Percentiles rank a stretch among this genome's conserved stretches.
phyloP scores from a whole-genome alignment of 495 filamentous ascomycete genomes.

The Aspergillus homomorphus region DNA sequence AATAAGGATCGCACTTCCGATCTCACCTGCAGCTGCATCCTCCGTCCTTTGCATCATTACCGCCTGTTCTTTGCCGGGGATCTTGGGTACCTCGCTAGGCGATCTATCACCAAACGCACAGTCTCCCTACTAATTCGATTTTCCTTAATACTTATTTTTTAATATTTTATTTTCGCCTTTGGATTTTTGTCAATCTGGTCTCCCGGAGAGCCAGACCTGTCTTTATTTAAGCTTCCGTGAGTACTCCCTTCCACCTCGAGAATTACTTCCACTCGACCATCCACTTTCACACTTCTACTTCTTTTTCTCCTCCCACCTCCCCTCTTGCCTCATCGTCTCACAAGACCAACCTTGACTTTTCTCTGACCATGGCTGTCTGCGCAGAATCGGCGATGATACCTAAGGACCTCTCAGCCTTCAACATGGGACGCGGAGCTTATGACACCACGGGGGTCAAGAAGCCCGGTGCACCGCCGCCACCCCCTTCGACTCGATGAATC shows the following conservation, averaged over 20 bases:
- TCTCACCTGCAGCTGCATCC: constrained; percentile 40
- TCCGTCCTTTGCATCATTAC: constrained; percentile 24
- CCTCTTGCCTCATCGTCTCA: background rate
- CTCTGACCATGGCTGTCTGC: constrained; percentile 33
- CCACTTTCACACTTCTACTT: background rate
- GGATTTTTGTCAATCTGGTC: constrained; percentile 9
- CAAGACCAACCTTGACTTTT: constrained; percentile 4
- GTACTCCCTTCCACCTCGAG: constrained; percentile 8
- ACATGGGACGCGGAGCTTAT: constrained; percentile 60
- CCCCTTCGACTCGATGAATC: constrained; percentile 32
- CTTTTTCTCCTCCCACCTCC: background rate
- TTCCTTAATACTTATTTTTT: constrained; percentile 9
- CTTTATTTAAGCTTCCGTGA: constrained; percentile 18
- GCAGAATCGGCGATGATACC: constrained; percentile 51
- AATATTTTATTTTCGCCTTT: constrained; percentile 12
- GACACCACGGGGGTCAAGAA: constrained; percentile 59
- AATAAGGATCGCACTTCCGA: constrained; percentile 41
- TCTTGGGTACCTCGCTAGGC: constrained; percentile 24
- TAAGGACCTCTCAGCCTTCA: constrained; percentile 45
- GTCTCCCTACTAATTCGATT: constrained; percentile 13
- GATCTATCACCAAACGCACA: constrained; percentile 22
- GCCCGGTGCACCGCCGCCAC: constrained; percentile 50
- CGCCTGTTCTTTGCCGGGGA: constrained; percentile 29
- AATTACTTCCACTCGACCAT: background rate
- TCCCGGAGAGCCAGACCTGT: constrained; percentile 5